These are phyloP conservation scores for Ceriops zippeliana DNA, from an alignment of 345 rosid genomes.

Conservation along the genomic window DNA sequence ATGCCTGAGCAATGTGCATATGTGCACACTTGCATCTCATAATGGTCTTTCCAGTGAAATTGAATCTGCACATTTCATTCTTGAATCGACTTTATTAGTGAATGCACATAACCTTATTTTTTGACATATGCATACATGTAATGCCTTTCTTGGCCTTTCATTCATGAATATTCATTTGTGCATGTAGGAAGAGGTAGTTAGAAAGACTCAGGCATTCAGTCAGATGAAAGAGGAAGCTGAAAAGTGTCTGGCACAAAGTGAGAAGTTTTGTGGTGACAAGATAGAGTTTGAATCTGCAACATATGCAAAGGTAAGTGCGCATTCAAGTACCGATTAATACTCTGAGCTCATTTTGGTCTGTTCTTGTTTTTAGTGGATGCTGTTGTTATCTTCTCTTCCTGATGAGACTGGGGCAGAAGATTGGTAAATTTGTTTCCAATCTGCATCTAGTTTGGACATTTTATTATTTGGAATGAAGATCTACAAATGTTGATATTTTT, in stretches of 20 bases:
- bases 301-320: conserved; percentile 58
- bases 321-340: background rate
- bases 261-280: conserved; percentile 54
- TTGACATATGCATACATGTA: background rate
- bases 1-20: accelerated
- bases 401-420: background rate
- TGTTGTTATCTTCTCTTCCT: background rate
- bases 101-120: background rate
- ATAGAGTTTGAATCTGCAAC: conserved; percentile 64
- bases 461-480: background rate
- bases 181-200: conserved; percentile 26
- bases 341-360: background rate
- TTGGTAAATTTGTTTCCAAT: background rate
- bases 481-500: background rate
- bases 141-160: background rate
- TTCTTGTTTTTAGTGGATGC: background rate
- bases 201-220: conserved; percentile 53
- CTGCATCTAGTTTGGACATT: background rate
- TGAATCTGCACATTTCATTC: background rate
- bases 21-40: too few species aligned
- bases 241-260: conserved; percentile 72
- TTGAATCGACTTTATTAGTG: background rate
- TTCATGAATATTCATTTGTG: background rate
- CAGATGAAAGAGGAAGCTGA: conserved; percentile 71
- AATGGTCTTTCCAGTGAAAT: too few species aligned